Evolutionary conservation across 768 basidiomycete species (phyloP).

Genomic region (Mycena galericulata): DNA sequence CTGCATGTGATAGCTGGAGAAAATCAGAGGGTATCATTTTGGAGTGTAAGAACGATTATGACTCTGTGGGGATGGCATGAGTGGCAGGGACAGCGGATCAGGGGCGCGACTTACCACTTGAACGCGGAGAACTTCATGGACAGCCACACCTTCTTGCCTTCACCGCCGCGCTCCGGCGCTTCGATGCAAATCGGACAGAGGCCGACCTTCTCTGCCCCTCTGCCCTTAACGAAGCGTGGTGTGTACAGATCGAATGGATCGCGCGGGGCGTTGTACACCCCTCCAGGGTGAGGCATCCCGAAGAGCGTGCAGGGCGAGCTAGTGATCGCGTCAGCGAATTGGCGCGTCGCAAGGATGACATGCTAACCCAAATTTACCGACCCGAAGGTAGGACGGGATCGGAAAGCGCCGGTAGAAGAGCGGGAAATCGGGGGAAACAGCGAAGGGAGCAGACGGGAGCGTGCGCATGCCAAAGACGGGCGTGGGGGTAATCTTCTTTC

Average conservation of each 20-base stretch:
- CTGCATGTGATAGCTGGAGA: conserved; percentile 82
- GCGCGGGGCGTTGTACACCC: conserved; percentile 71
- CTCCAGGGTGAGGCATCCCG: conserved; percentile 55
- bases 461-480: conserved; percentile 55
- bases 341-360: neutral
- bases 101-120: conserved; percentile 69
- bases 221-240: conserved; percentile 80
- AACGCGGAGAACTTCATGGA: conserved; percentile 86
- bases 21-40: neutral
- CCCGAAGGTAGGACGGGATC: conserved; percentile 62
- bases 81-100: neutral
- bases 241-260: conserved; percentile 78
- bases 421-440: conserved; percentile 62
- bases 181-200: conserved; percentile 85
- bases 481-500: neutral
- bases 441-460: conserved; percentile 59
- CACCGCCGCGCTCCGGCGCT: conserved; percentile 68
- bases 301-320: conserved; percentile 54
- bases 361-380: conserved; percentile 4
- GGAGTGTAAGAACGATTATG: neutral
- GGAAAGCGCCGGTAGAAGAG: conserved; percentile 81
- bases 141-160: conserved; percentile 74
- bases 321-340: neutral
- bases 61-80: conserved; percentile 35
- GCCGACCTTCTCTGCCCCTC: conserved; percentile 75